Conservation (phyloP, 345 rosid species). For the Linum lewisii region DNA sequence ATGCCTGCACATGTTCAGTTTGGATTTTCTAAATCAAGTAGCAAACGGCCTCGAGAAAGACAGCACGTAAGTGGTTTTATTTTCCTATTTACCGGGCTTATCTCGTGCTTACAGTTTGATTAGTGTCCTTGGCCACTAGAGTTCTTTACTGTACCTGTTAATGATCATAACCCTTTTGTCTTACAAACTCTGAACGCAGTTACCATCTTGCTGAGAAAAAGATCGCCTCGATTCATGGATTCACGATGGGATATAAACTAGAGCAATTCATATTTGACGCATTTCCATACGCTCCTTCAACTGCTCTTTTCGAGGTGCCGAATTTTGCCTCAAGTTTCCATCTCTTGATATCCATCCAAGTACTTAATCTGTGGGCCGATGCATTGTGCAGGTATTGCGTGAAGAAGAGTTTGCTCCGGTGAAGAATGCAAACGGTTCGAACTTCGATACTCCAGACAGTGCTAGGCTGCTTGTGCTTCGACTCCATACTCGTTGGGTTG, state of each 20-base stretch:
- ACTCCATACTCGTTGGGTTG: conserved; percentile 87
- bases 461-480: conserved; percentile 80
- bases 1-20: conserved; percentile 90
- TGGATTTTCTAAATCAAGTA: conserved; percentile 95
- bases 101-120: no score
- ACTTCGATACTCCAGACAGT: conserved; percentile 90
- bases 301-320: conserved; percentile 98
- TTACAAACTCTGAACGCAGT: conserved; percentile 27
- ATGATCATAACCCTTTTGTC: background rate
- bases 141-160: no score
- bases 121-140: background rate
- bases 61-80: conserved; percentile 52
- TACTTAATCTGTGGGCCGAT: no score
- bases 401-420: conserved; percentile 98
- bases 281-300: conserved; percentile 94
- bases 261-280: conserved; percentile 96
- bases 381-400: conserved; percentile 47
- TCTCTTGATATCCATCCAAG: no score
- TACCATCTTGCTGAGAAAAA: conserved; percentile 96
- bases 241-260: conserved; percentile 66
- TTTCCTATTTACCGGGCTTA: conserved; percentile 1
- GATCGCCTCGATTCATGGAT: conserved; percentile 76
- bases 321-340: no score
- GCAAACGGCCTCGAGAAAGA: conserved; percentile 95
- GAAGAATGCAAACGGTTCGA: conserved; percentile 89